A percentile compares a stretch with the other conserved stretches of the same genome.
Evolutionary conservation across 2,329 filamentous ascomycete species (phyloP).

Genomic region (Phaeophleospora eucalypticola): DNA sequence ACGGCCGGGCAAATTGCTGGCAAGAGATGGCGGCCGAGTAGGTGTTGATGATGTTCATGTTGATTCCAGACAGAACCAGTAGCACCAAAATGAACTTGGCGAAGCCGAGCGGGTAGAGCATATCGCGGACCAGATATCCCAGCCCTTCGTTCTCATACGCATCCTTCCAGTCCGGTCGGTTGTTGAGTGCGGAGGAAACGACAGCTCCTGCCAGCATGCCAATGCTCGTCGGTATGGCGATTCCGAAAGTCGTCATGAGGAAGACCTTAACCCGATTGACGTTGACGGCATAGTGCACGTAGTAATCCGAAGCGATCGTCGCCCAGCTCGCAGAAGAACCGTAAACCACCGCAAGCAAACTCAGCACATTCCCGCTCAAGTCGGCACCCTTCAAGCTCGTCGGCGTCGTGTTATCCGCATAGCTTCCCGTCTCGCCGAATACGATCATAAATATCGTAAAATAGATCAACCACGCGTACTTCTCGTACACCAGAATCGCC

Average conservation of each 20-base stretch:
- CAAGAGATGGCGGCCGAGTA: slow-evolving; percentile 44
- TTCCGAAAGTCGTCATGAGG: slow-evolving; percentile 40
- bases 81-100: slow-evolving; percentile 47
- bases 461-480: slow-evolving; percentile 48
- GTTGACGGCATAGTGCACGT: slow-evolving; percentile 40
- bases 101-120: slow-evolving; percentile 45
- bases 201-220: slow-evolving; percentile 43
- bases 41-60: slow-evolving; percentile 39
- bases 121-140: slow-evolving; percentile 45
- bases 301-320: slow-evolving; percentile 43
- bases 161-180: slow-evolving; percentile 39
- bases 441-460: slow-evolving; percentile 48
- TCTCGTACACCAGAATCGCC: slow-evolving; percentile 46
- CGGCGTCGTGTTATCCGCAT: slow-evolving; percentile 38
- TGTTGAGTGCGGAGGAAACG: slow-evolving; percentile 33
- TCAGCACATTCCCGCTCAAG: slow-evolving; percentile 28
- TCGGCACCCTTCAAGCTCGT: slow-evolving; percentile 27
- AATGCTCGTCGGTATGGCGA: slow-evolving; percentile 41
- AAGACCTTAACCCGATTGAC: slow-evolving; percentile 40
- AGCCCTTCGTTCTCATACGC: slow-evolving; percentile 43
- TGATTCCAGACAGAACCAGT: slow-evolving; percentile 36
- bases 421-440: slow-evolving; percentile 44
- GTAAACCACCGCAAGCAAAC: slow-evolving; percentile 35
- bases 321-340: slow-evolving; percentile 40
- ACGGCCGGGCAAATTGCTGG: slow-evolving; percentile 46